Percentiles rank a stretch among this genome's conserved stretches.
Conservation (phyloP, 2,329 filamentous ascomycete species). For the Microascus cirrosus region DNA sequence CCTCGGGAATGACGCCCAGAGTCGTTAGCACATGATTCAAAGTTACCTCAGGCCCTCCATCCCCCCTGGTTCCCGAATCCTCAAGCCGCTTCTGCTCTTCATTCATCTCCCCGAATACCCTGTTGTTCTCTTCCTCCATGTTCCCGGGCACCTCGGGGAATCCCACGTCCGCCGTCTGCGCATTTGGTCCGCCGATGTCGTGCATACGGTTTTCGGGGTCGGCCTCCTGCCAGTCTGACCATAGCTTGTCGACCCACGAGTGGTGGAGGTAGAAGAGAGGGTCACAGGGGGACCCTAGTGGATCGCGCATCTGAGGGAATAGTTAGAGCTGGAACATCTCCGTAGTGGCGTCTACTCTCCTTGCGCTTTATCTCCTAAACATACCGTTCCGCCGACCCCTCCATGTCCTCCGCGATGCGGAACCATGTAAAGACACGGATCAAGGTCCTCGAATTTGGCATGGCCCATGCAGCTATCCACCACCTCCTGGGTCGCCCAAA, state of each 20-base stretch:
- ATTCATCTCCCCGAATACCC: not conserved
- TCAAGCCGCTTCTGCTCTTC: not conserved
- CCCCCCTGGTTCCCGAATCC: not conserved
- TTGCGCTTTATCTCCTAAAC: too few relatives aligned
- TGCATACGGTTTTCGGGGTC: conserved; percentile 1
- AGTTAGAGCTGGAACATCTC: not conserved
- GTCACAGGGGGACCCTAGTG: conserved; percentile 7
- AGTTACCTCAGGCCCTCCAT: conserved; percentile 6
- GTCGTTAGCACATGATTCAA: conserved; percentile 8
- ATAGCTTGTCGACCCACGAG: conserved; percentile 10
- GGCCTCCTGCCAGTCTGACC: conserved; percentile 11
- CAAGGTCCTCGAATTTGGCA: not conserved
- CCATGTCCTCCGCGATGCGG: conserved; percentile 2
- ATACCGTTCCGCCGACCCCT: conserved; percentile 1
- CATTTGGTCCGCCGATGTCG: conserved; percentile 5
- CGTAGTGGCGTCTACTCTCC: not conserved
- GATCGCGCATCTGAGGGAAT: not conserved
- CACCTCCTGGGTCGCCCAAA: not conserved
- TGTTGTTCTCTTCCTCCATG: not conserved
- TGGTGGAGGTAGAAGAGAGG: conserved; percentile 13
- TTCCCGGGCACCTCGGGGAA: conserved; percentile 1
- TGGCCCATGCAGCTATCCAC: not conserved
- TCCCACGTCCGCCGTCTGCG: not conserved
- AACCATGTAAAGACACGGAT: not conserved
- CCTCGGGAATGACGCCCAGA: conserved; percentile 2